Conservation (phyloP, 495 filamentous ascomycete species). For the Neurospora intermedia region DNA sequence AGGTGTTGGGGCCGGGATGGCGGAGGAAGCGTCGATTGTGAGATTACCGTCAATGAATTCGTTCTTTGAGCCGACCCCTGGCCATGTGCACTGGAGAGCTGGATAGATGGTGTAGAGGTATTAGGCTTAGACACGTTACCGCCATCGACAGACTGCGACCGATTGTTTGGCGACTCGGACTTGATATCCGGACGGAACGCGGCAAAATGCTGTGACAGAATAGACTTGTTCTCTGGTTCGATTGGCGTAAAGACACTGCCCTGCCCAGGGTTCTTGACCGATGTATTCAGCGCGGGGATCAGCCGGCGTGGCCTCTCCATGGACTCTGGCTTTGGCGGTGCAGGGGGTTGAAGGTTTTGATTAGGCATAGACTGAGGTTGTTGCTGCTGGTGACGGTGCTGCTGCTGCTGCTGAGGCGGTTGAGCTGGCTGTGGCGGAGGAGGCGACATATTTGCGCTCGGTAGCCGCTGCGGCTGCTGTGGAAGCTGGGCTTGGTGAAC, state of each 20-base stretch:
- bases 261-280: conserved; percentile 62
- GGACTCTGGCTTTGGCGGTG: conserved; percentile 34
- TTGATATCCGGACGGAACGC: conserved; percentile 35
- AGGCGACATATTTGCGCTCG: conserved; percentile 22
- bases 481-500: conserved; percentile 25
- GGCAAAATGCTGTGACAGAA: conserved; percentile 79
- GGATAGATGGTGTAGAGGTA: conserved; percentile 41
- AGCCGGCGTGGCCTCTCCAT: conserved; percentile 23
- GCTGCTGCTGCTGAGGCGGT: conserved; percentile 18
- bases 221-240: conserved; percentile 71
- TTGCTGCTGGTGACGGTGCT: conserved; percentile 22
- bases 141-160: conserved; percentile 57
- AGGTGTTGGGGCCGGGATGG: conserved; percentile 67
- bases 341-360: conserved; percentile 25
- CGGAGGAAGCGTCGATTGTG: conserved; percentile 46
- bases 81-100: conserved; percentile 30
- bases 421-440: conserved; percentile 19
- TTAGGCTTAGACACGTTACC: conserved; percentile 38
- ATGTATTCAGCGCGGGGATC: conserved; percentile 32
- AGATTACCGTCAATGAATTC: conserved; percentile 45
- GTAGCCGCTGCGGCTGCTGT: conserved; percentile 23
- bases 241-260: conserved; percentile 97
- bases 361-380: conserved; percentile 14
- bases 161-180: conserved; percentile 30
- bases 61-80: conserved; percentile 32